These are phyloP conservation scores for Microdochium bolleyi DNA, from an alignment of 2,329 filamentous ascomycete genomes.

Conservation along the genomic window DNA sequence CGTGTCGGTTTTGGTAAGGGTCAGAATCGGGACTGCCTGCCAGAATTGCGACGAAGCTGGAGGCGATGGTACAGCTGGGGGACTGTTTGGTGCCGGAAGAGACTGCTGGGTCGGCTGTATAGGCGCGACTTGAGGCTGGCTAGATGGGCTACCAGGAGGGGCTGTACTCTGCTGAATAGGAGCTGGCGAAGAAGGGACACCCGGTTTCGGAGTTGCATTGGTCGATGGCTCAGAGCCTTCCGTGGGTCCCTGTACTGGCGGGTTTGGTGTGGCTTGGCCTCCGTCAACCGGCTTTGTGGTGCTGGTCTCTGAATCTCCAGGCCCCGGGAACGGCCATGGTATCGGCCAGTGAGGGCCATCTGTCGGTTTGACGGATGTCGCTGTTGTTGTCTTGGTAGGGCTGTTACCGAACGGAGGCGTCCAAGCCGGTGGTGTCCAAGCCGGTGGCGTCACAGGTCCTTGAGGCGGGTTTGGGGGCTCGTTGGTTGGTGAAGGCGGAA, in stretches of 20 bases:
- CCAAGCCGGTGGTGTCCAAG: not conserved
- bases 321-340: not conserved
- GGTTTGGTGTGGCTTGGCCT: not conserved
- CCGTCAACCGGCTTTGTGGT: not conserved
- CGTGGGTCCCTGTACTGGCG: too few relatives aligned
- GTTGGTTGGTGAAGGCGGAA: not conserved
- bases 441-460: not conserved
- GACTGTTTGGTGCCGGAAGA: not conserved
- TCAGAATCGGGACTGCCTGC: not conserved
- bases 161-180: too few relatives aligned
- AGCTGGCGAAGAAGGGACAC: too few relatives aligned
- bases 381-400: not conserved
- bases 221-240: too few relatives aligned
- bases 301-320: not conserved
- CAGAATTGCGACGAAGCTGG: not conserved
- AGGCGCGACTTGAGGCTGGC: too few relatives aligned
- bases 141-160: too few relatives aligned
- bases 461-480: not conserved
- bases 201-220: too few relatives aligned
- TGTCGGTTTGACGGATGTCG: not conserved
- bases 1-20: not conserved
- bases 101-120: too few relatives aligned
- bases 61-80: not conserved
- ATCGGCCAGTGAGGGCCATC: not conserved
- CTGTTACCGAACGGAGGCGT: not conserved